Conservation (phyloP, 192 early-diverging fungal species). For the Podila epicladia region DNA sequence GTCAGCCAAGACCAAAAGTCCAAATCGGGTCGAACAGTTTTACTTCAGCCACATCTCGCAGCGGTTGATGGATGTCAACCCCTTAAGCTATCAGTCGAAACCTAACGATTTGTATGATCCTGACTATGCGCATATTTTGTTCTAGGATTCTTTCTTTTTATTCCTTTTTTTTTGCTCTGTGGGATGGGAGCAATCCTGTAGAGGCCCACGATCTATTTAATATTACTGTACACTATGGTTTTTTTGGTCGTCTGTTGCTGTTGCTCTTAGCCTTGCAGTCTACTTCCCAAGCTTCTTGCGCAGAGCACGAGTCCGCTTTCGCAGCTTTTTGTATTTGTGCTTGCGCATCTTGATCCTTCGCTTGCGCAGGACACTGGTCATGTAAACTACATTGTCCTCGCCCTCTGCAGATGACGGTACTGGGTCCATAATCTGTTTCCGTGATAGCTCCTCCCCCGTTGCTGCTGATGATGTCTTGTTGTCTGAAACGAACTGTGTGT, state of each 20-base stretch:
- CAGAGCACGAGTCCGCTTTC: conserved; percentile 78
- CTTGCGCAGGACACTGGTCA: conserved; percentile 85
- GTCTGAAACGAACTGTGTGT: neutral
- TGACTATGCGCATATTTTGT: too few relatives aligned
- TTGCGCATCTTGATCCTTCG: conserved; percentile 94
- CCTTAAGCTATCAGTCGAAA: too few relatives aligned
- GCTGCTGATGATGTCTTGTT: neutral
- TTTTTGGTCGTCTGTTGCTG: neutral
- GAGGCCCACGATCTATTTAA: too few relatives aligned
- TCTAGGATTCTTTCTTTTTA: too few relatives aligned
- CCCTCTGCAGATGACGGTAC: neutral
- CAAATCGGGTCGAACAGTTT: too few relatives aligned
- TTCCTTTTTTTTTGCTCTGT: too few relatives aligned
- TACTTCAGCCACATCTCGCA: too few relatives aligned
- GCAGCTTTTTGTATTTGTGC: conserved; percentile 91
- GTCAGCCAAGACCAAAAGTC: too few relatives aligned
- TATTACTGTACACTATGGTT: neutral
- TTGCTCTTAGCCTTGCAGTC: neutral
- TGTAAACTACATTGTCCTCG: conserved; percentile 44
- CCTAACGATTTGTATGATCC: too few relatives aligned
- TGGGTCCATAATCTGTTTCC: conserved; percentile 20
- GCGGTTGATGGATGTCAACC: too few relatives aligned
- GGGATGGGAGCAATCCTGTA: too few relatives aligned
- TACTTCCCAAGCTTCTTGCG: conserved; percentile 80
- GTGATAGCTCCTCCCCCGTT: neutral